These are phyloP conservation scores for Rhodosporidiobolus odoratus DNA, from an alignment of 768 basidiomycete genomes.

Conservation along the genomic window DNA sequence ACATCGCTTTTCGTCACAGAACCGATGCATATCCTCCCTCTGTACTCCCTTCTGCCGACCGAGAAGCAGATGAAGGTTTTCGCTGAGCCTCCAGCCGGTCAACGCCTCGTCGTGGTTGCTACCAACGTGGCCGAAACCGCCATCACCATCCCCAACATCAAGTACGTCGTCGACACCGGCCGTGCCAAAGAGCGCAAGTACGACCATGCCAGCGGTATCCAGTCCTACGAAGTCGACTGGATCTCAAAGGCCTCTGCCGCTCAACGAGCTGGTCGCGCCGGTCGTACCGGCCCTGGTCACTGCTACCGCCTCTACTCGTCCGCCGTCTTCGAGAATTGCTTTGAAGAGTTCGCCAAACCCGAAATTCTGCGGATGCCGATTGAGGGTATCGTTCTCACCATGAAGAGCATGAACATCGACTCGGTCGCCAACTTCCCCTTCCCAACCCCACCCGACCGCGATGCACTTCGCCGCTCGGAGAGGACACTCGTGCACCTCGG, in stretches of 20 bases:
- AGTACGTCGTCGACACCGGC: slow-evolving; percentile 95
- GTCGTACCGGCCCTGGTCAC: slow-evolving; percentile 95
- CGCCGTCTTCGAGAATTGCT: slow-evolving; percentile 86
- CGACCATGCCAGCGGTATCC: slow-evolving; percentile 72
- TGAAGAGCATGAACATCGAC: slow-evolving; percentile 99
- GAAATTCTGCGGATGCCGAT: slow-evolving; percentile 95
- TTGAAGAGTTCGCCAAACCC: slow-evolving; percentile 76
- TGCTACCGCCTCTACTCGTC: slow-evolving; percentile 97
- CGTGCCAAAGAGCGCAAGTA: slow-evolving; percentile 92
- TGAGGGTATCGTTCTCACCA: slow-evolving; percentile 91
- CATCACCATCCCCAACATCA: slow-evolving; percentile 90
- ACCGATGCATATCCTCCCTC: slow-evolving; percentile 88
- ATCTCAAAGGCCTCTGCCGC: slow-evolving; percentile 89
- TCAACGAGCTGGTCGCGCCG: slow-evolving; percentile 91
- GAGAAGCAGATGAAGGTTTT: slow-evolving; percentile 96
- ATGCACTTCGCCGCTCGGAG: slow-evolving; percentile 72
- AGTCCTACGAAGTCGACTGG: slow-evolving; percentile 89
- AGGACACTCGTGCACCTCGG: slow-evolving; percentile 72
- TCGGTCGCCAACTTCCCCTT: slow-evolving; percentile 96
- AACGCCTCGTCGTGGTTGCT: slow-evolving; percentile 84
- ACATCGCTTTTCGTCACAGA: slow-evolving; percentile 50
- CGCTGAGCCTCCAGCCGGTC: slow-evolving; percentile 67
- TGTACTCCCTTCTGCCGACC: slow-evolving; percentile 85
- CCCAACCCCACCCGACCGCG: slow-evolving; percentile 85
- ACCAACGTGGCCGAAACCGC: slow-evolving; percentile 98